These are phyloP conservation scores for Fraxinus ornus DNA, from an alignment of 305 asterid genomes.

Conservation along the genomic window DNA sequence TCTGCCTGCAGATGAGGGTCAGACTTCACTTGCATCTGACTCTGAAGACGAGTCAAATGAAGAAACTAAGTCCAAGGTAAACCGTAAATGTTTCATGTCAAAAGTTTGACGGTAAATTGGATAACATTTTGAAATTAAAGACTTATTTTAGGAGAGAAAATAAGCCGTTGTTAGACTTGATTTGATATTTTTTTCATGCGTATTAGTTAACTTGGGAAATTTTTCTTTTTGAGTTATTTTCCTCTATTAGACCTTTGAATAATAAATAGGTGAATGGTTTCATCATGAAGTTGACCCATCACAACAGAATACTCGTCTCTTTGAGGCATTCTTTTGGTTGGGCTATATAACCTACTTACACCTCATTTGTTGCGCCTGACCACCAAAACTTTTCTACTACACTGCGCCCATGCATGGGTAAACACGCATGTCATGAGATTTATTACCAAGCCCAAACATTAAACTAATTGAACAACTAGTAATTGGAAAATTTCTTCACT, in stretches of 20 bases:
- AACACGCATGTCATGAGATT: neutral
- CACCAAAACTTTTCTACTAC: neutral
- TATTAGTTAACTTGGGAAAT: neutral
- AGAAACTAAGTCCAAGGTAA: constrained; percentile 69
- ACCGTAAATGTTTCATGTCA: neutral
- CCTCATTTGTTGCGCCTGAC: neutral
- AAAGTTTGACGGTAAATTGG: neutral
- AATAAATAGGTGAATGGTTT: neutral
- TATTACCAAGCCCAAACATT: neutral
- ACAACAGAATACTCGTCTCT: neutral
- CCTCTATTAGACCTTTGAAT: neutral
- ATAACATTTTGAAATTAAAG: neutral
- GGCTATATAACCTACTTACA: neutral
- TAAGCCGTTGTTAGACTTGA: neutral
- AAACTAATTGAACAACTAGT: neutral
- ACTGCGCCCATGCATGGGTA: neutral
- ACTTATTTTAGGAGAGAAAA: neutral
- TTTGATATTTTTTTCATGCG: neutral
- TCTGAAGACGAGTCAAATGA: constrained; percentile 52
- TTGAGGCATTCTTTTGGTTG: neutral
- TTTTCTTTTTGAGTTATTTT: neutral
- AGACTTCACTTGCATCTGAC: constrained; percentile 48
- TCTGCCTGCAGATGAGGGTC: constrained; percentile 47
- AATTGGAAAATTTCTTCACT: neutral
- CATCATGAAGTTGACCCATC: neutral